Base-by-base conservation (phyloP, 371 early-diverging fungal genomes). In the Mortierella sp. region DNA sequence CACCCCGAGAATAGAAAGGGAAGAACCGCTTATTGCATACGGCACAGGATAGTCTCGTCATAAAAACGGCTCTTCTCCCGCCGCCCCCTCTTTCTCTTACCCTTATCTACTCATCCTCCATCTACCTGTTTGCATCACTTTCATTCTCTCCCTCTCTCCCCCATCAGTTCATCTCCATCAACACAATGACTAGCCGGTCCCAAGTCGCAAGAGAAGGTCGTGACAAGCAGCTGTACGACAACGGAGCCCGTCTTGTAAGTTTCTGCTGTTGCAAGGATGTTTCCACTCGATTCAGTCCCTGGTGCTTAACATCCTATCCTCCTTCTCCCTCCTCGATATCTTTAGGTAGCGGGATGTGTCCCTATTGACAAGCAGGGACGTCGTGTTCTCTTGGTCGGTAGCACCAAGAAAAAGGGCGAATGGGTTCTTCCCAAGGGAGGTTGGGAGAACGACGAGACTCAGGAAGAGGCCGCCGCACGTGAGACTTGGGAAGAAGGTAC, bases 371-470 rank as follows among this genome's bases (percentile, higher is more conserved):
- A 68, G 12, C 58, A 72, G 21, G 83, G 82, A 12, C 80, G 82
- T 30, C 82, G 81, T 56, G 81, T 89, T 2, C 62, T 89, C 21
- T 55, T 89, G 34, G 83, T 89, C 23, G 73, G 84, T 26, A 87
- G 88, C 61, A 79, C 83, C 56, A 87, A 86, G 50, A 72, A 84
- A 60, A 71, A 82, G 21, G 74, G 82, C 55, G 85, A 83, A 6
- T 89, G 87, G 87, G 87, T 89, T 13, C 55, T 87, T 78, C 89
- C 89, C 14, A 89, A 89, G 67, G 89, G 89, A 8, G 89, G 89
- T 28, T 89, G 89, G 89, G 89, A 89, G 56, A 86, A 81, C 51
- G 89, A 89, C 53, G 89, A 89, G 67, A 82, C 87, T 28, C 73
- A 80, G 50, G 83, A 84, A 61, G 80, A 86, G 62, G 84, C 86